Evolutionary conservation across 2,329 filamentous ascomycete species (phyloP), one percentile per base, ranked within the genome.

Genomic region (Keithomyces neogunnii): DNA sequence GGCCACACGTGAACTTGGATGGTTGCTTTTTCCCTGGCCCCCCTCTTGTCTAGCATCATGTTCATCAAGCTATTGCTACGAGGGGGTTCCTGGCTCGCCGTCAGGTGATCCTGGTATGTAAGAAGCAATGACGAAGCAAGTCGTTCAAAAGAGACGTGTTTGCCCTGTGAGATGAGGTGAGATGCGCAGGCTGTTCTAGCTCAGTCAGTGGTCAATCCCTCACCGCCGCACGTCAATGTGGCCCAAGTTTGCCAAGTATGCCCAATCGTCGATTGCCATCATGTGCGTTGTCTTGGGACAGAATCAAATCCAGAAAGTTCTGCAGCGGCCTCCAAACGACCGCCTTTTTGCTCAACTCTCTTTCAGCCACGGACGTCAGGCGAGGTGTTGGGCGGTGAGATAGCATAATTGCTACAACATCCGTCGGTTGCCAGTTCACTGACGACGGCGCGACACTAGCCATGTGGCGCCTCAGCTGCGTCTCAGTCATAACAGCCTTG

Each of bases 31-130:
- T 44, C 10, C 31, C 42, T 42, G 28, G 32, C 11, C 42, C 8
- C 29, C 32, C 33, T 43, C 4, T 33, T 19, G 40, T 32, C n/a
- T 10, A 35, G 11, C 33, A 35, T 7, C 6, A 35, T 35, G 33
- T 35, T 35, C 11, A 35, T 32, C 11, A 36, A 43, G 11, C 4
- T 35, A 6, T 11, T 13, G 35, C 8, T 5, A 30, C 49, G 45
- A 47, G n/a, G 45, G 45, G 36, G 36, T 47, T 35, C 49, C 49
- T 36, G 42, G 48, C 46, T 33, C 48, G 33, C 32, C 29, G 47
- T 31, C 26, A 11, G 9, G 11, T 26, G 19, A 35, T 33, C 38
- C 45, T 38, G 36, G 38, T 38, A 26, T 31, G n/a, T 31, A 39
- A 47, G 49, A 44, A 31, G 40, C 39, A 36, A 32, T 40, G 29